These are phyloP conservation scores for Flagelloscypha sp. DNA, from an alignment of 768 basidiomycete genomes.

Conservation along the genomic window DNA sequence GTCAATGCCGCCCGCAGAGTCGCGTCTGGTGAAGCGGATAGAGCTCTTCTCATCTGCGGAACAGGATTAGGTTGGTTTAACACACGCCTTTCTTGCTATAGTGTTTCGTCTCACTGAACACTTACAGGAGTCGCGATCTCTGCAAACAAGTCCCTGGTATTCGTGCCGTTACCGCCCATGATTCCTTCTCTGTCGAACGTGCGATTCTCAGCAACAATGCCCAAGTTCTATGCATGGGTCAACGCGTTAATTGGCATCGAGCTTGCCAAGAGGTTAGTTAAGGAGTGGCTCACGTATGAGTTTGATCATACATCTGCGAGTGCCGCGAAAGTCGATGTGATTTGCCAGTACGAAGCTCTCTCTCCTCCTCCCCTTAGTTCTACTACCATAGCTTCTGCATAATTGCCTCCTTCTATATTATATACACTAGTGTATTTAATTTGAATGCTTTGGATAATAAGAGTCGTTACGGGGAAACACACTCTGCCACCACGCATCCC, in stretches of 20 bases:
- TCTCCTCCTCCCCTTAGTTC: too few relatives aligned
- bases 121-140: slow-evolving; percentile 7
- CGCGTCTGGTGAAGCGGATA: slow-evolving; percentile 7
- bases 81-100: neutral
- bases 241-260: slow-evolving; percentile 11
- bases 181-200: slow-evolving; percentile 10
- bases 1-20: slow-evolving; percentile 8
- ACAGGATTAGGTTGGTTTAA: slow-evolving; percentile 7
- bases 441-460: too few relatives aligned
- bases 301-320: slow-evolving; percentile 6
- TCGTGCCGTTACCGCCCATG: slow-evolving; percentile 10
- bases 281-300: slow-evolving; percentile 10
- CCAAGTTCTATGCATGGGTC: slow-evolving; percentile 9
- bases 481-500: too few relatives aligned
- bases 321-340: slow-evolving; percentile 9
- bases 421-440: too few relatives aligned
- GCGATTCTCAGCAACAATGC: slow-evolving; percentile 10
- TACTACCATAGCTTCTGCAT: too few relatives aligned
- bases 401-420: too few relatives aligned
- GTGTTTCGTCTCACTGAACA: neutral
- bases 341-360: slow-evolving; percentile 6
- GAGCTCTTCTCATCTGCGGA: slow-evolving; percentile 8
- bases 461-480: too few relatives aligned
- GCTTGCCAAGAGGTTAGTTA: slow-evolving; percentile 7
- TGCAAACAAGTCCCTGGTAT: slow-evolving; percentile 8